phyloP scores from a whole-genome alignment of 2,329 filamentous ascomycete species.

The Falciphora oryzae region DNA sequence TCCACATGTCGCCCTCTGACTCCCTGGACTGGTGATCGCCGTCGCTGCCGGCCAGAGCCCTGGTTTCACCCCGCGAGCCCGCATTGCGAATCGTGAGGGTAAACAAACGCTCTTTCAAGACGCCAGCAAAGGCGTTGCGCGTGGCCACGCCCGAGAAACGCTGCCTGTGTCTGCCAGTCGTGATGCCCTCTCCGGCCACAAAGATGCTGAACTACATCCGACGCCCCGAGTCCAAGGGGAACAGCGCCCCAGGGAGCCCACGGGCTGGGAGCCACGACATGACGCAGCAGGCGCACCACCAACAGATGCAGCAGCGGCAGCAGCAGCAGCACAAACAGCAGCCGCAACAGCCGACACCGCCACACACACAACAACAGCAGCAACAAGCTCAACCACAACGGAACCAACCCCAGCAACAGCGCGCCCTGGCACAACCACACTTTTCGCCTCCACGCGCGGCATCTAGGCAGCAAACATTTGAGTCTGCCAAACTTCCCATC shows the following conservation, averaged over 20 bases:
- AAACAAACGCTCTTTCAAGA: conserved; percentile 7
- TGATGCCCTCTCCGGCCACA: conserved; percentile 18
- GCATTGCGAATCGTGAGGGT: conserved; percentile 12
- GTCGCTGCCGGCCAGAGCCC: background rate
- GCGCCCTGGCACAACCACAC: conserved; percentile 16
- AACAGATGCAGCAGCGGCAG: conserved; percentile 9
- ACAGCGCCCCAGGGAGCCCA: conserved; percentile 5
- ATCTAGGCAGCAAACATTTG: conserved; percentile 22
- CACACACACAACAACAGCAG: conserved; percentile 12
- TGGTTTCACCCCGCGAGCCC: conserved; percentile 4
- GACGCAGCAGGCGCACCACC: conserved; percentile 6
- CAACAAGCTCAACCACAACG: conserved; percentile 3
- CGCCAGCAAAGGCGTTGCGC: conserved; percentile 10
- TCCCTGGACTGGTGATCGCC: conserved; percentile 1
- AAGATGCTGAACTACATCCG: conserved; percentile 22
- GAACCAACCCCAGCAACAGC: conserved; percentile 12
- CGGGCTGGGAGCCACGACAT: conserved; percentile 3
- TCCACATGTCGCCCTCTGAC: conserved; percentile 9
- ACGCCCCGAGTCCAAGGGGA: conserved; percentile 18
- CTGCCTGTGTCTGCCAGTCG: conserved; percentile 9
- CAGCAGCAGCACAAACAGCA: conserved; percentile 7
- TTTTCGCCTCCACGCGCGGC: conserved; percentile 25
- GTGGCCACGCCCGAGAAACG: conserved; percentile 12
- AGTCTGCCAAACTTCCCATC: conserved; percentile 30
- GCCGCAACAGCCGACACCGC: conserved; percentile 8